These are phyloP conservation scores for Suillus discolor DNA, from an alignment of 768 basidiomycete species.

Conservation along the genomic window DNA sequence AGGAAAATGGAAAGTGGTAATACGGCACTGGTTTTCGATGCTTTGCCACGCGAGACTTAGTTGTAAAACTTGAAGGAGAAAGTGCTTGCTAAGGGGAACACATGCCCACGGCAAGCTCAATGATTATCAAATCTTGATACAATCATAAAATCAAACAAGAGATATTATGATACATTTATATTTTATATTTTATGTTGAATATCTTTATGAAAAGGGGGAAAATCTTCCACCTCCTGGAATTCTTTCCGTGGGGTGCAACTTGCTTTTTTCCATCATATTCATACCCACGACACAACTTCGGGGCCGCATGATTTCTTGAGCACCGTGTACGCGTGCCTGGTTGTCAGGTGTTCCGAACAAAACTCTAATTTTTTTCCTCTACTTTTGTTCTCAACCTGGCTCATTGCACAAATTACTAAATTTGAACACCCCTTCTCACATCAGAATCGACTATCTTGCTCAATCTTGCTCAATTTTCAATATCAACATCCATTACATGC, in stretches of 20 bases:
- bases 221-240: conserved; percentile 5
- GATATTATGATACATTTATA: background rate
- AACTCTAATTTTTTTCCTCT: conserved; percentile 16
- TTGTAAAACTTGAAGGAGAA: conserved; percentile 20
- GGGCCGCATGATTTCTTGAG: conserved; percentile 20
- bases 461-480: background rate
- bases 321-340: conserved; percentile 31
- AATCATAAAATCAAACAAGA: background rate
- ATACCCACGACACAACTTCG: conserved; percentile 19
- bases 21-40: conserved; percentile 34
- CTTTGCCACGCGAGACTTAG: conserved; percentile 46
- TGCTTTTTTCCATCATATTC: conserved; percentile 2
- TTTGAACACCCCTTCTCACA: conserved; percentile 6
- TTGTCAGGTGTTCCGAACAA: conserved; percentile 23
- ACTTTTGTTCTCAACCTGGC: conserved; percentile 12
- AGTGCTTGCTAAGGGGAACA: conserved; percentile 35
- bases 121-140: background rate
- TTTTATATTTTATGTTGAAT: background rate
- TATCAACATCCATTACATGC: background rate
- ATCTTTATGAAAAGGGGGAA: background rate
- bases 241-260: conserved; percentile 8
- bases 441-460: conserved; percentile 5
- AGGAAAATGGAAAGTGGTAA: conserved; percentile 26
- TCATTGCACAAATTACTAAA: background rate
- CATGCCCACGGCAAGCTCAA: conserved; percentile 41